Percentiles rank a stretch among this genome's conserved stretches.
These are phyloP conservation scores for Cladosporium sp. DNA, from an alignment of 2,329 filamentous ascomycete genomes.

Conservation along the genomic window DNA sequence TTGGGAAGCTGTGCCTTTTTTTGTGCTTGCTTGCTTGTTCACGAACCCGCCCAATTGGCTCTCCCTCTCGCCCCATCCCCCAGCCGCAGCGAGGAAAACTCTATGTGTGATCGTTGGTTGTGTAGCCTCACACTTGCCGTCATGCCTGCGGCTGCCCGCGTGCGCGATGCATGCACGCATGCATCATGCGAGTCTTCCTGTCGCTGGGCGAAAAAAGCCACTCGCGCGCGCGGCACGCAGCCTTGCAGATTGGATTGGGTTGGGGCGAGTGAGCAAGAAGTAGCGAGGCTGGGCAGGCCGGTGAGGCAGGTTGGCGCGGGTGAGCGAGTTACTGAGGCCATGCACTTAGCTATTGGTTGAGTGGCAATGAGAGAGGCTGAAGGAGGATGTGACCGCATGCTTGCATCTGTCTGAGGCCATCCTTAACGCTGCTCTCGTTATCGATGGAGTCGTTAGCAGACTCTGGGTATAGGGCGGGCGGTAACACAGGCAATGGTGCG, in stretches of 20 bases:
- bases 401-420: constrained; percentile 2
- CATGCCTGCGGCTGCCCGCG: constrained; percentile 17
- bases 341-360: background rate
- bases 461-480: constrained; percentile 1
- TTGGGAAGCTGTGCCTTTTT: background rate
- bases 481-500: background rate
- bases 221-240: constrained; percentile 7
- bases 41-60: background rate
- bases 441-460: constrained; percentile 7
- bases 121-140: constrained; percentile 13
- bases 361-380: background rate
- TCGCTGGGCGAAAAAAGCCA: constrained; percentile 12
- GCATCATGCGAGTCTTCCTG: constrained; percentile 12
- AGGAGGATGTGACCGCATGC: constrained; percentile 2
- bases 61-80: background rate
- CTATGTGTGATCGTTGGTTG: background rate
- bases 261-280: constrained; percentile 1
- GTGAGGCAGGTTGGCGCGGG: constrained; percentile 9
- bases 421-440: background rate
- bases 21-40: background rate
- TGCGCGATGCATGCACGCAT: constrained; percentile 14
- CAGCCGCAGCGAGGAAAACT: background rate
- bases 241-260: constrained; percentile 13
- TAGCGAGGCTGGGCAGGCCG: constrained; percentile 21
- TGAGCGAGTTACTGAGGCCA: constrained; percentile 1